Evolutionary conservation across 768 basidiomycete genomes (phyloP).

Genomic region (Kwoniella dejecticola): DNA sequence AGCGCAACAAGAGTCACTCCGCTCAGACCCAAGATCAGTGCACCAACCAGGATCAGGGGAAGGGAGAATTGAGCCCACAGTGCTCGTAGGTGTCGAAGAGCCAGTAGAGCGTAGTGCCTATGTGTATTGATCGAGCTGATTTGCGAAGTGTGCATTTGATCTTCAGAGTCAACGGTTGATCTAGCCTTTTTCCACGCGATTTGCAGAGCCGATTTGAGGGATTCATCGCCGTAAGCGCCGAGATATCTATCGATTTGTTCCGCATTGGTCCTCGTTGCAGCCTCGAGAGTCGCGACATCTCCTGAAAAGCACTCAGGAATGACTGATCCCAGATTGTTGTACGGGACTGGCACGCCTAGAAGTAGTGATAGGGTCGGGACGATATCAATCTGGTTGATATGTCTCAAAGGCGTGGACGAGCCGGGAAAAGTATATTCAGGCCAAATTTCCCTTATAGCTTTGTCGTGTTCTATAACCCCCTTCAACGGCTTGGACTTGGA

Average conservation of each 20-base stretch:
- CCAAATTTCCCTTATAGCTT: background rate
- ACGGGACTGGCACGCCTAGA: constrained; percentile 90
- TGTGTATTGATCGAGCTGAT: constrained; percentile 35
- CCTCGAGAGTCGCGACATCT: constrained; percentile 56
- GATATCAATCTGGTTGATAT: constrained; percentile 89
- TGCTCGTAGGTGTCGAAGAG: constrained; percentile 71
- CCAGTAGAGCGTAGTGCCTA: constrained; percentile 64
- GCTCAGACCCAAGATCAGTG: constrained; percentile 65
- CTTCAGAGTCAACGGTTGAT: constrained; percentile 30
- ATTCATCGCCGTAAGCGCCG: constrained; percentile 74
- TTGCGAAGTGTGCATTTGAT: constrained; percentile 4
- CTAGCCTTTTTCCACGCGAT: constrained; percentile 57
- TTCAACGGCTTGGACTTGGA: constrained; percentile 67
- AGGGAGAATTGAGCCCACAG: constrained; percentile 96
- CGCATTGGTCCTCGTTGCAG: constrained; percentile 70
- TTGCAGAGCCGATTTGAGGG: constrained; percentile 64
- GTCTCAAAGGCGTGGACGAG: constrained; percentile 59
- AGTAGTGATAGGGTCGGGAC: constrained; percentile 84
- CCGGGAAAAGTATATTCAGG: constrained; percentile 46
- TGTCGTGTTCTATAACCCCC: background rate
- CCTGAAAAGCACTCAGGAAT: constrained; percentile 81
- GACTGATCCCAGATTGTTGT: constrained; percentile 87
- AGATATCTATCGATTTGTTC: constrained; percentile 77
- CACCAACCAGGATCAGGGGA: constrained; percentile 71
- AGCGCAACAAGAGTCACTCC: constrained; percentile 63